phyloP scores from a whole-genome alignment of 768 basidiomycete genomes.

The Hericium erinaceus region DNA sequence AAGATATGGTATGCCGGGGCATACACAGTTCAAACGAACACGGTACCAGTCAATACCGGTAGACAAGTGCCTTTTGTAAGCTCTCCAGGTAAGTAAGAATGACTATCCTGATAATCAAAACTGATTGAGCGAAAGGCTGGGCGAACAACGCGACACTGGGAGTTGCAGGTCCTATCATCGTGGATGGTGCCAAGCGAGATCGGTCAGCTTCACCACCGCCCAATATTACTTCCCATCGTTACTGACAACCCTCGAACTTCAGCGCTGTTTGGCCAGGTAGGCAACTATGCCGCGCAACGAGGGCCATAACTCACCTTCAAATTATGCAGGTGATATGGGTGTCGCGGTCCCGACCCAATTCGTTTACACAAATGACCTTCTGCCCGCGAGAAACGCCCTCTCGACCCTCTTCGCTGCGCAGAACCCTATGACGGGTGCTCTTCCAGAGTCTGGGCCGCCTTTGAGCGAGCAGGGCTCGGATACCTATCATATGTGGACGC shows the following conservation, averaged over 20 bases:
- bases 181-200: constrained; percentile 54
- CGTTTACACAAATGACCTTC: constrained; percentile 50
- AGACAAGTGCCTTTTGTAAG: constrained; percentile 35
- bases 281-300: background rate
- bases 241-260: background rate
- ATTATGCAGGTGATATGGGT: constrained; percentile 44
- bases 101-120: background rate
- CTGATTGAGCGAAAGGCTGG: constrained; percentile 31
- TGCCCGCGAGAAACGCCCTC: constrained; percentile 46
- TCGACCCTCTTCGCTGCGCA: constrained; percentile 49
- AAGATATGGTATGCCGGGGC: constrained; percentile 56
- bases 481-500: constrained; percentile 53
- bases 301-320: background rate
- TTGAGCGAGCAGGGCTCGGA: constrained; percentile 35
- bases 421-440: constrained; percentile 42
- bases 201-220: constrained; percentile 30
- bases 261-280: background rate
- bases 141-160: constrained; percentile 46
- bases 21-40: constrained; percentile 54
- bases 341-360: constrained; percentile 53
- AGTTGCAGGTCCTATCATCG: constrained; percentile 49
- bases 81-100: constrained; percentile 24
- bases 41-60: constrained; percentile 41
- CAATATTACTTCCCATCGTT: background rate
- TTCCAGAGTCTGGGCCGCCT: constrained; percentile 43